These are phyloP conservation scores for Pseudocercospora vitis DNA, from an alignment of 2,329 filamentous ascomycete genomes.

Conservation along the genomic window DNA sequence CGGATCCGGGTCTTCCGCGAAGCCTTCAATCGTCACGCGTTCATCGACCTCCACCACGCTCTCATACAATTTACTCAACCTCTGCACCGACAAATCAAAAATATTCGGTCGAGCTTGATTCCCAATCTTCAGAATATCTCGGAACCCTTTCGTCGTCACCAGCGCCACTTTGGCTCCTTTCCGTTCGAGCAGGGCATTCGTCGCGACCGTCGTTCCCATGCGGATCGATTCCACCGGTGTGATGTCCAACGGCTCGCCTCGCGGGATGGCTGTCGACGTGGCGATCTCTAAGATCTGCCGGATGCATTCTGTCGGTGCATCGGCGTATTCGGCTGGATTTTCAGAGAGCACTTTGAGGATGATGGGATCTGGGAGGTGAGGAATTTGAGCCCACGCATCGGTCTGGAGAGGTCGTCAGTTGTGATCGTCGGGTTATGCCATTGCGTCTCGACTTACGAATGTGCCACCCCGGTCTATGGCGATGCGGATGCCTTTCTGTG, in stretches of 20 bases:
- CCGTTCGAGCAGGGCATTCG: slow-evolving; percentile 81
- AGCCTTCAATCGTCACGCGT: slow-evolving; percentile 83
- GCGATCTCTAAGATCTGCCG: slow-evolving; percentile 34
- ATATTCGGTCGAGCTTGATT: slow-evolving; percentile 88
- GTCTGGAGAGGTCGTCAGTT: slow-evolving; percentile 70
- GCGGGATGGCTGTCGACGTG: slow-evolving; percentile 22
- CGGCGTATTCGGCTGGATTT: slow-evolving; percentile 35
- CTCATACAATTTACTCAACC: slow-evolving; percentile 81
- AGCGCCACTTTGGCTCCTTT: slow-evolving; percentile 84
- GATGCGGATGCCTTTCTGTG: slow-evolving; percentile 60
- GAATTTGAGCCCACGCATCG: slow-evolving; percentile 45
- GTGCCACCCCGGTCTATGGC: slow-evolving; percentile 54
- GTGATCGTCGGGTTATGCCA: slow-evolving; percentile 57
- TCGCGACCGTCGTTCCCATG: slow-evolving; percentile 73
- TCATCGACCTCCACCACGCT: slow-evolving; percentile 81
- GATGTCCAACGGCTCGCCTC: slow-evolving; percentile 22
- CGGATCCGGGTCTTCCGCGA: slow-evolving; percentile 56
- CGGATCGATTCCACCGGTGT: slow-evolving; percentile 25
- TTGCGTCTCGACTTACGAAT: slow-evolving; percentile 21
- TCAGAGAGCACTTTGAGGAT: slow-evolving; percentile 36
- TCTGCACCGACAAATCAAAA: slow-evolving; percentile 80
- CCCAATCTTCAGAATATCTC: slow-evolving; percentile 79
- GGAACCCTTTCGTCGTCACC: slow-evolving; percentile 82
- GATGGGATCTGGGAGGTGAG: slow-evolving; percentile 28
- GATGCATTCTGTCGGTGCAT: slow-evolving; percentile 39